Percentiles rank a stretch among this genome's conserved stretches.
These are phyloP conservation scores for carrot (Daucus carota) DNA, from an alignment of 129 eudicot genomes.

Conservation along the genomic window DH1_v3.0 NC_030381.2:47253501-47254000, in stretches of 20 bases:
- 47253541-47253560: neutral
- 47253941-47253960: neutral
- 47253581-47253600: neutral
- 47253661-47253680: neutral
- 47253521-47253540: constrained; percentile 5
- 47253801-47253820: neutral
- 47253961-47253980: neutral
- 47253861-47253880: neutral
- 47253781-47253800: constrained; percentile 7
- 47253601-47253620: neutral
- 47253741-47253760: neutral
- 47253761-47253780: constrained; percentile 5
- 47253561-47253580: neutral
- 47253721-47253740: constrained; percentile 4
- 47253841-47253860: neutral
- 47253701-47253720: constrained; percentile 4
- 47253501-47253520: neutral
- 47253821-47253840: neutral
- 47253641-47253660: constrained; percentile 11
- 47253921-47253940: neutral
- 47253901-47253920: neutral
- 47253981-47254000: neutral
- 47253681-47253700: constrained; percentile 10
- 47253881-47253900: neutral
- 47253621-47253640: constrained; percentile 5